Conservation (phyloP, 179 eudicot genomes). For the Silene noctiflora region DNA sequence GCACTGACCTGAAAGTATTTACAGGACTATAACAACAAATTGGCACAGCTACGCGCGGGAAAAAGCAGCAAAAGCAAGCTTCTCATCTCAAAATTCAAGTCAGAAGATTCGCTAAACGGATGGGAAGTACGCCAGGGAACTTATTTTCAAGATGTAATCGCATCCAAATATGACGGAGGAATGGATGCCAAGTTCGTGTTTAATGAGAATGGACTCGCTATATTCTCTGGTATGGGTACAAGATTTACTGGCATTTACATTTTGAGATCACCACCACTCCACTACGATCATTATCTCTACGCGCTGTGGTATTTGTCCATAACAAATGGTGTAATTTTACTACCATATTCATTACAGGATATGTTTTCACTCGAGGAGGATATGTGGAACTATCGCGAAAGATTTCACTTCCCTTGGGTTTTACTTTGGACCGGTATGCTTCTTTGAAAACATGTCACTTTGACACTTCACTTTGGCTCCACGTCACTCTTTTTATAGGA, state of each 20-base stretch:
- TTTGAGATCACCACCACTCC: too few species aligned
- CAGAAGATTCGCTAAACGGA: slow-evolving; percentile 62
- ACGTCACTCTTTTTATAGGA: too few species aligned
- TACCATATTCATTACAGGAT: slow-evolving; percentile 43
- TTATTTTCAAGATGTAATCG: slow-evolving; percentile 76
- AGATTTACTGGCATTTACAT: not conserved
- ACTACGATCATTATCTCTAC: too few species aligned
- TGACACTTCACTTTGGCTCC: not conserved
- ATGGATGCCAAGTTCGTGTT: slow-evolving; percentile 80
- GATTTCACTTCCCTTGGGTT: slow-evolving; percentile 86
- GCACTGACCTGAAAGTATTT: slow-evolving; percentile 24
- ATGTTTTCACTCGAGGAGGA: slow-evolving; percentile 92
- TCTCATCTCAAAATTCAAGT: slow-evolving; percentile 74
- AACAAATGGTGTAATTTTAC: not conserved
- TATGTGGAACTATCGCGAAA: slow-evolving; percentile 72
- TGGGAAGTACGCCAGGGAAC: slow-evolving; percentile 88
- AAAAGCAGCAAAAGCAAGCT: slow-evolving; percentile 98
- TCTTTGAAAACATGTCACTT: not conserved
- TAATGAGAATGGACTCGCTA: slow-evolving; percentile 59
- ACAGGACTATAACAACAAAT: slow-evolving; percentile 83
- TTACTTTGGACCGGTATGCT: slow-evolving; percentile 81
- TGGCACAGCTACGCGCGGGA: slow-evolving; percentile 90
- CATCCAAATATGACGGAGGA: slow-evolving; percentile 84
- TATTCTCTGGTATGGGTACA: slow-evolving; percentile 59
- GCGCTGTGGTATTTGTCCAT: too few species aligned